phyloP scores from a whole-genome alignment of 345 rosid genomes.

The Eucalyptus brandiana region DNA sequence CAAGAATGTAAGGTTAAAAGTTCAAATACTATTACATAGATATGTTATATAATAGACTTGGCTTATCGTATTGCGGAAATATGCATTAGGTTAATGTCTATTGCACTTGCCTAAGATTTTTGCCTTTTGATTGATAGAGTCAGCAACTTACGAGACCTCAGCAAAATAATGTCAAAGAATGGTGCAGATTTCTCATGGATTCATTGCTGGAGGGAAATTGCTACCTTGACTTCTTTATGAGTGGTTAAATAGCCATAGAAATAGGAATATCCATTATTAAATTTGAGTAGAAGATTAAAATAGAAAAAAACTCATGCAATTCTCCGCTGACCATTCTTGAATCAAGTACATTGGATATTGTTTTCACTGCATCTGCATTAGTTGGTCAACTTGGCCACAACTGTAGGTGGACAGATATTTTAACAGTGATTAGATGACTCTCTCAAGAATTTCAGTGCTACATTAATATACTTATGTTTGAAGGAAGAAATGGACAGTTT shows the following conservation, averaged over 20 bases:
- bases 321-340: background rate
- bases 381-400: background rate
- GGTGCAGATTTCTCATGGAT: background rate
- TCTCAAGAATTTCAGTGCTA: background rate
- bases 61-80: background rate
- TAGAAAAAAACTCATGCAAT: background rate
- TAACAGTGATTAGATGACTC: background rate
- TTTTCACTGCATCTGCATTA: background rate
- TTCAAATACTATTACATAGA: background rate
- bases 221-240: background rate
- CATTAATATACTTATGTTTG: background rate
- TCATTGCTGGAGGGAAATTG: background rate
- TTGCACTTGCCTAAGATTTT: background rate
- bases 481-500: no score
- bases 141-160: background rate
- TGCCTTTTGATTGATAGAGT: background rate
- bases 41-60: background rate
- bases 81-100: background rate
- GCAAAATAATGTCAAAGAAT: background rate
- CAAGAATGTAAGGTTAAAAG: background rate
- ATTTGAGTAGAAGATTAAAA: background rate
- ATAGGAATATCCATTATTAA: background rate
- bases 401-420: background rate
- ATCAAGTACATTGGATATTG: background rate
- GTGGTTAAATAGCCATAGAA: background rate